A percentile compares a stretch with the other conserved stretches of the same genome.
Evolutionary conservation across 1,139 yeast species (phyloP).

Genomic region (Taphrina confusa): DNA sequence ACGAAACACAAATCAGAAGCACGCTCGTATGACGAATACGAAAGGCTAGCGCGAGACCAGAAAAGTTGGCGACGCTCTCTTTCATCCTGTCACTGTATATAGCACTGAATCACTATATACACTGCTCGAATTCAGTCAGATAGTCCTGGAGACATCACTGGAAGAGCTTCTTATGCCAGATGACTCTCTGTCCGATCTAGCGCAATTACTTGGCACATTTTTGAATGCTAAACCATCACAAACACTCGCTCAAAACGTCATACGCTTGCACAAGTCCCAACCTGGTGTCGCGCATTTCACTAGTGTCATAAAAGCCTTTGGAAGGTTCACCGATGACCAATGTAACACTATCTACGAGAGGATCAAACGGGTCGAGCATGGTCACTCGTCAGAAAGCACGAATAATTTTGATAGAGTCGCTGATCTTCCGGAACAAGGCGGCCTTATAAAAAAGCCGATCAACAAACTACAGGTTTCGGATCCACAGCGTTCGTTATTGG

Average conservation of each 20-base stretch:
- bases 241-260: constrained; percentile 35
- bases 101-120: too few species aligned
- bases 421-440: constrained; percentile 8
- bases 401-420: too few species aligned
- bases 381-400: neutral
- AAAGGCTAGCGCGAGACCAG: too few species aligned
- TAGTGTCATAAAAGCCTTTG: constrained; percentile 34
- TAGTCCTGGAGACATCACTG: too few species aligned
- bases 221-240: constrained; percentile 21
- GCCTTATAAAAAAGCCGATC: constrained; percentile 22
- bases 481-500: constrained; percentile 5
- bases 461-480: neutral
- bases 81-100: too few species aligned
- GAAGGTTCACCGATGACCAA: constrained; percentile 27
- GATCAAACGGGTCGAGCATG: neutral
- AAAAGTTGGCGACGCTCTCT: too few species aligned
- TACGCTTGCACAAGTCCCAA: constrained; percentile 30
- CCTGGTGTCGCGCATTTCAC: constrained; percentile 30
- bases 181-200: neutral
- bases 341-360: constrained; percentile 6
- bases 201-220: constrained; percentile 17
- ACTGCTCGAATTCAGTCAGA: too few species aligned
- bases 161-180: constrained; percentile 12
- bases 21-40: too few species aligned
- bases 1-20: too few species aligned